phyloP scores from a whole-genome alignment of 345 rosid genomes.

The Balakata baccata region DNA sequence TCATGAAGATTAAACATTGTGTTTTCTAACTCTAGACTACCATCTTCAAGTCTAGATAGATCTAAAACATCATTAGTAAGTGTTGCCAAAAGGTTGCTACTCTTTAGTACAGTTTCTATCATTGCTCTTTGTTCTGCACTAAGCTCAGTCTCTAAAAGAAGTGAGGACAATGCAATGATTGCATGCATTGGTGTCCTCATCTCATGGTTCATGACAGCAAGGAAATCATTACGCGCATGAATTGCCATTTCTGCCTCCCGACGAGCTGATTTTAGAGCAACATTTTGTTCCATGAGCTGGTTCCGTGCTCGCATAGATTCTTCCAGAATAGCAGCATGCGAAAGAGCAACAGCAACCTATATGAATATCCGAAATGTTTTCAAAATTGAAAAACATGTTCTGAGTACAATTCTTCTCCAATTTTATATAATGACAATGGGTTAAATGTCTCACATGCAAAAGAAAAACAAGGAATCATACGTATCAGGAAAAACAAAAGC shows the following conservation, averaged over 20 bases:
- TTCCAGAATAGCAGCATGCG: constrained; percentile 92
- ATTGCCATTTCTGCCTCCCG: constrained; percentile 86
- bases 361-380: constrained; percentile 16
- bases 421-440: not conserved
- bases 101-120: constrained; percentile 83
- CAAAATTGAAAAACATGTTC: constrained; percentile 1
- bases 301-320: constrained; percentile 87
- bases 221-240: constrained; percentile 91
- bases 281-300: constrained; percentile 80
- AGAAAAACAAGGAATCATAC: not conserved
- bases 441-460: not conserved
- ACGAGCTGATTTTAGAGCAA: constrained; percentile 75
- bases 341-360: constrained; percentile 96
- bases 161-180: constrained; percentile 79
- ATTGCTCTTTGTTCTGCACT: constrained; percentile 79
- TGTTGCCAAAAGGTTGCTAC: constrained; percentile 83
- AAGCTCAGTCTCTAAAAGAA: constrained; percentile 76
- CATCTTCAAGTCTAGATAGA: constrained; percentile 90
- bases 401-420: constrained; percentile 4
- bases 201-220: constrained; percentile 96
- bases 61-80: constrained; percentile 87
- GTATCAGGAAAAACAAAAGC: not conserved
- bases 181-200: constrained; percentile 97
- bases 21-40: constrained; percentile 67
- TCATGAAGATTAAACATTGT: constrained; percentile 63